A percentile compares a stretch with the other conserved stretches of the same genome.
phyloP scores from a whole-genome alignment of 1,139 yeast genomes.

The Groenewaldozyma sp. region DNA sequence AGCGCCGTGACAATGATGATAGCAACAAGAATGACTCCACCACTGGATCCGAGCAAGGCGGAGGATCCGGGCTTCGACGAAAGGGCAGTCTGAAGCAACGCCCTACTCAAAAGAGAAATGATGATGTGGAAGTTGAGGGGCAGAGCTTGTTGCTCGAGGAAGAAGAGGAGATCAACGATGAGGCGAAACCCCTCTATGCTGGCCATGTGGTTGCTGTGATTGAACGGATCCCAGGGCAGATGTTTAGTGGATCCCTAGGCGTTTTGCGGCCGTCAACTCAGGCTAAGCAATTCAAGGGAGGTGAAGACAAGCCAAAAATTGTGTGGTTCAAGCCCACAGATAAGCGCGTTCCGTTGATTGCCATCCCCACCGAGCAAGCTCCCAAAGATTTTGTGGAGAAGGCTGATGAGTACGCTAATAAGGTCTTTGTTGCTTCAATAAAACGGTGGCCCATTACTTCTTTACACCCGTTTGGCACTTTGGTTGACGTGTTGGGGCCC shows the following conservation, averaged over 20 bases:
- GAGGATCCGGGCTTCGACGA: constrained; percentile 50
- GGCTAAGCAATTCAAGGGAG: constrained; percentile 71
- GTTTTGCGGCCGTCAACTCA: constrained; percentile 93
- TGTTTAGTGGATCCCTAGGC: constrained; percentile 84
- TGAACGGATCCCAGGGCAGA: constrained; percentile 94
- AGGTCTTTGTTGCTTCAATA: constrained; percentile 85
- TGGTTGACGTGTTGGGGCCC: constrained; percentile 77
- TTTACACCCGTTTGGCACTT: constrained; percentile 92
- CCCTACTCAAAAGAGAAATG: constrained; percentile 97
- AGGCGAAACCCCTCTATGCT: constrained; percentile 86
- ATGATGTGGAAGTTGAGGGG: constrained; percentile 97
- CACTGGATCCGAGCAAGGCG: constrained; percentile 15
- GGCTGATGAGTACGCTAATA: constrained; percentile 73
- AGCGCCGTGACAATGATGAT: constrained; percentile 60
- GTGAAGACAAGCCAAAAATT: constrained; percentile 66
- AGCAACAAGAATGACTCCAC: constrained; percentile 30
- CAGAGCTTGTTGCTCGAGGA: constrained; percentile 84
- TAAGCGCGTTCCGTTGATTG: constrained; percentile 93
- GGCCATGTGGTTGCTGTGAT: constrained; percentile 98
- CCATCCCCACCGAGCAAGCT: constrained; percentile 97
- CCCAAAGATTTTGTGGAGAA: constrained; percentile 92
- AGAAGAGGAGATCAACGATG: constrained; percentile 93
- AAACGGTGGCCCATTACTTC: constrained; percentile 99
- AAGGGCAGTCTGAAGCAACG: constrained; percentile 90
- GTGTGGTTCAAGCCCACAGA: constrained; percentile 99